Conservation (phyloP, 2,329 filamentous ascomycete genomes). For the Fusarium begoniae region DNA sequence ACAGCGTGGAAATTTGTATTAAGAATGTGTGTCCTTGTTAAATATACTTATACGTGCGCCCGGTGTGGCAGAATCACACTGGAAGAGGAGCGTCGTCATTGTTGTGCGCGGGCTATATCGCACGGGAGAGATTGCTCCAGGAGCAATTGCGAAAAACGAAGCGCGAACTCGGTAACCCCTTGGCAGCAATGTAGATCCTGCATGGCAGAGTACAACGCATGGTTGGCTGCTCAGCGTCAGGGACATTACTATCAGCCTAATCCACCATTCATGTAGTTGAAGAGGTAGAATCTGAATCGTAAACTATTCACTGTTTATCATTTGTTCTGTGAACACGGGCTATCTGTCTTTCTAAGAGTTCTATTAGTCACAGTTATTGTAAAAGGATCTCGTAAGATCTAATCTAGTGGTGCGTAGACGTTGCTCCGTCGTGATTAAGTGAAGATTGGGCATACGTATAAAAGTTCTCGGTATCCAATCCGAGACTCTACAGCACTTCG, state of each 20-base stretch:
- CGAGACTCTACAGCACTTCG: fast-evolving
- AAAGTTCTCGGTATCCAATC: neutral
- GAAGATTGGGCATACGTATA: neutral
- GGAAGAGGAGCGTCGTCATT: neutral
- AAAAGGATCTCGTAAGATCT: too few relatives aligned
- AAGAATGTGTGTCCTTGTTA: neutral
- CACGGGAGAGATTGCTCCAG: neutral
- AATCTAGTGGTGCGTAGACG: fast-evolving
- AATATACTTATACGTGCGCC: neutral
- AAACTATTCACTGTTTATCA: neutral
- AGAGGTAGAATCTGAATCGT: neutral
- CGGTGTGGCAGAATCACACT: neutral
- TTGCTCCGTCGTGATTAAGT: neutral
- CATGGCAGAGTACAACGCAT: neutral
- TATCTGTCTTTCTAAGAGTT: fast-evolving
- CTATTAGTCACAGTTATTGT: fast-evolving
- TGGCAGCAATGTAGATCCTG: neutral
- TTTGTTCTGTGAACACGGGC: fast-evolving
- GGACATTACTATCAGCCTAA: neutral
- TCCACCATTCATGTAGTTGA: neutral
- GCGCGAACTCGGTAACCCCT: neutral
- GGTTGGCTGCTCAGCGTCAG: neutral
- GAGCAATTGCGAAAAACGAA: neutral
- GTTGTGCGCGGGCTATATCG: neutral
- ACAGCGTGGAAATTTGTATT: neutral